Conservation (phyloP, 2,329 filamentous ascomycete species). For the Endocalyx cinctus region DNA sequence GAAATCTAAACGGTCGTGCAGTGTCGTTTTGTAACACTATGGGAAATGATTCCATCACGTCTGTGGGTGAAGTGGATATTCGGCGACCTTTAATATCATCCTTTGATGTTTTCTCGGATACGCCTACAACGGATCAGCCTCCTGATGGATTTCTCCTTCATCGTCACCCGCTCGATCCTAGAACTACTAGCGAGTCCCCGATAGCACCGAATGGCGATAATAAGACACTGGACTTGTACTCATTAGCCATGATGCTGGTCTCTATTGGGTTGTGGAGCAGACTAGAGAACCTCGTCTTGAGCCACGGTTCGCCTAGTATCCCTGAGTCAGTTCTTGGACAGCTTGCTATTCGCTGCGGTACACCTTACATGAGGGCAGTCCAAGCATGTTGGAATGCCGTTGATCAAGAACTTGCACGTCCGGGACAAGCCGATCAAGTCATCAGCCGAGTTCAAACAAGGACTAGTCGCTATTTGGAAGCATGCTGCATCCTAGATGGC, state of each 20-base stretch:
- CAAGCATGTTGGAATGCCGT: slow-evolving; percentile 68
- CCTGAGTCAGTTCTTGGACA: slow-evolving; percentile 58
- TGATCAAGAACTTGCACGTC: slow-evolving; percentile 53
- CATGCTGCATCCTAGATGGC: slow-evolving; percentile 58
- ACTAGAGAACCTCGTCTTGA: slow-evolving; percentile 49
- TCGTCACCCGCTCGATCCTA: slow-evolving; percentile 62
- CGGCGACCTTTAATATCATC: slow-evolving; percentile 66
- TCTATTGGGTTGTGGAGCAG: slow-evolving; percentile 74
- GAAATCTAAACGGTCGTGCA: slow-evolving; percentile 63
- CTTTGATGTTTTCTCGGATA: slow-evolving; percentile 67
- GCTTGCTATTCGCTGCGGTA: slow-evolving; percentile 65
- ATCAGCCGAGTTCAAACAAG: slow-evolving; percentile 50
- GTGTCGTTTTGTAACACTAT: slow-evolving; percentile 58
- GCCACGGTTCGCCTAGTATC: slow-evolving; percentile 45
- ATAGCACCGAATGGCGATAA: slow-evolving; percentile 47
- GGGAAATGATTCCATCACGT: slow-evolving; percentile 35
- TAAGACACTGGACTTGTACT: slow-evolving; percentile 64
- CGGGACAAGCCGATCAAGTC: slow-evolving; percentile 44
- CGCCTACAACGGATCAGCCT: slow-evolving; percentile 28
- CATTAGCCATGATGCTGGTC: slow-evolving; percentile 66
- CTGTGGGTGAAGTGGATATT: slow-evolving; percentile 52
- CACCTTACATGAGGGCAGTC: slow-evolving; percentile 70
- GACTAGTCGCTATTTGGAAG: slow-evolving; percentile 55
- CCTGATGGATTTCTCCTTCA: slow-evolving; percentile 42
- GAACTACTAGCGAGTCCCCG: slow-evolving; percentile 44